Base-by-base conservation (phyloP, 805 yeast species). In the Lachancea cidri region DNA sequence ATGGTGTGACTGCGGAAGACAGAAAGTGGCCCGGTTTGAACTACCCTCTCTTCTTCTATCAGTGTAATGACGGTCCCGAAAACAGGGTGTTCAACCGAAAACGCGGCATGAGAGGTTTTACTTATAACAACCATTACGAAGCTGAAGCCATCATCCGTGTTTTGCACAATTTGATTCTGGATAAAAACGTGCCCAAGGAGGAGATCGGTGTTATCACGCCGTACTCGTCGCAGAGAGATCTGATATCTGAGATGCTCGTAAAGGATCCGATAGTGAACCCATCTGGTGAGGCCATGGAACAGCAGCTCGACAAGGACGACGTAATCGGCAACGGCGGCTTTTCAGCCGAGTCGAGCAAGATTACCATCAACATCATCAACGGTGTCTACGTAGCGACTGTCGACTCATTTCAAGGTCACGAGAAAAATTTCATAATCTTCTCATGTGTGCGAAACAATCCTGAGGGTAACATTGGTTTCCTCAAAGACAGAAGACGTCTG, bases 341-440 rank as follows among this genome's bases (percentile, higher is more conserved):
- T 15, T 24, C 38, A 16, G 46, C 43, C 16, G 52, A 49, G 11
- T 29, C 38, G 18, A 47, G 41, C 34, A 43, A 44, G n/a, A 55
- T 47, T 17, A 55, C 58, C 15, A 54, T 61, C 30, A 64, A 65
- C 41, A 63, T 63, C 25, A 51, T 74, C 30, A 67, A 70, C 39
- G 73, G 71, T 3, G 57, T 73, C 14, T 66, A 72, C 64, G 65
- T 76, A 49, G 70, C 75, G 13, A 62, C 86, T 0, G 83, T 87
- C n/a, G 96, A 87, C 62, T 93, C 96, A 1, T 87, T 87, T 67
- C 96, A 87, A 64, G 96, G 96, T 22, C 72, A 95, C 52, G 96
- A 86, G 54, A 87, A 86, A 64, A 88, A 84, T 53, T 81, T 79
- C 43, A 81, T 87, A 30, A 73, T 88, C 17, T 68, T 87, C 45